Conservation (phyloP, 2,329 filamentous ascomycete genomes). For the Teratosphaeria destructans region DNA sequence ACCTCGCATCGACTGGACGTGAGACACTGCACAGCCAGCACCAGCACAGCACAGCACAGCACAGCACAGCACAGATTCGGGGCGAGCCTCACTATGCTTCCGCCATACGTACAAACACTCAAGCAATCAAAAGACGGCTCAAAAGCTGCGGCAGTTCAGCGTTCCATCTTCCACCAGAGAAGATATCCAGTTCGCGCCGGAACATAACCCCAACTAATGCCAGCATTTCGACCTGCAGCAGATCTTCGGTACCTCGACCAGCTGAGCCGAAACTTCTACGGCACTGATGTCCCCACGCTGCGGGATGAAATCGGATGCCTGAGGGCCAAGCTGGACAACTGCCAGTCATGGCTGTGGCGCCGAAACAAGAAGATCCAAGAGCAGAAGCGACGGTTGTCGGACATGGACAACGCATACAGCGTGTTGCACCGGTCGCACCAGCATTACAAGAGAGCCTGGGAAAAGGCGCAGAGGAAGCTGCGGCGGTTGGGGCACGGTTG, state of each 20-base stretch:
- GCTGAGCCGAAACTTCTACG: conserved; percentile 8
- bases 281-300: conserved; percentile 12
- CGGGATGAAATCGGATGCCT: conserved; percentile 6
- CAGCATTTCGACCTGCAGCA: not conserved
- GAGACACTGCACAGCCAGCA: not conserved
- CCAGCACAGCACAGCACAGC: not conserved
- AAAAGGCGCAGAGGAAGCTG: not conserved
- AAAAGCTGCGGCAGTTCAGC: not conserved
- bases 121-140: not conserved
- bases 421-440: not conserved
- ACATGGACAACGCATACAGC: not conserved
- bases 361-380: not conserved
- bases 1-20: not conserved
- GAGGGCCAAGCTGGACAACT: conserved; percentile 3
- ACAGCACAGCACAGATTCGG: not conserved
- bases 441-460: not conserved
- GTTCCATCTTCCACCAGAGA: not conserved
- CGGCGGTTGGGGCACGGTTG: not conserved
- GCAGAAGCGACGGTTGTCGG: not conserved
- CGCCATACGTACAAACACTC: not conserved
- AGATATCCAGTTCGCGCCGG: not conserved
- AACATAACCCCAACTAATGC: not conserved
- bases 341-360: not conserved
- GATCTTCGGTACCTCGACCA: conserved; percentile 3
- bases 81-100: not conserved